Conservation (phyloP, 768 basidiomycete species). For the Mrakia frigida region DNA sequence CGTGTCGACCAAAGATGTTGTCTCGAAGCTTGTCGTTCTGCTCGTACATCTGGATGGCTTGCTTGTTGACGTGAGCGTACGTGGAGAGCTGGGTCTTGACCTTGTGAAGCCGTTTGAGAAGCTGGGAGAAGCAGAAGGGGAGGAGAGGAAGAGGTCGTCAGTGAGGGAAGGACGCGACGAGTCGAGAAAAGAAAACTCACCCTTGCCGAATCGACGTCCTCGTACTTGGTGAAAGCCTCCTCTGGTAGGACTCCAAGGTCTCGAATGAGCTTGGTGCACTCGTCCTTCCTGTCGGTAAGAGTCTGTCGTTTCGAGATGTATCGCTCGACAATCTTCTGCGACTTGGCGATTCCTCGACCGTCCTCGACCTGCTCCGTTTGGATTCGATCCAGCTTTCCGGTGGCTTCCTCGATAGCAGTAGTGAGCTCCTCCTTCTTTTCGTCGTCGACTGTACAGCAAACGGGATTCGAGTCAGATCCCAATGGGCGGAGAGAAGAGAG, state of each 20-base stretch:
- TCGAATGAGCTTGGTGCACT: constrained; percentile 90
- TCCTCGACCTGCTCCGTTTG: constrained; percentile 84
- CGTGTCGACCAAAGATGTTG: constrained; percentile 74
- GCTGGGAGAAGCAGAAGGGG: constrained; percentile 48
- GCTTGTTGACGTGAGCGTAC: constrained; percentile 98
- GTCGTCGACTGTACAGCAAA: constrained; percentile 49
- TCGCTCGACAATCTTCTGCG: constrained; percentile 92
- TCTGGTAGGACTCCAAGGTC: constrained; percentile 95
- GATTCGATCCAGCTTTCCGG: constrained; percentile 59
- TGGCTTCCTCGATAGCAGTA: constrained; percentile 41
- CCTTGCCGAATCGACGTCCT: constrained; percentile 76
- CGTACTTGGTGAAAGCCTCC: constrained; percentile 95
- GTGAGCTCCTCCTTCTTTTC: constrained; percentile 60
- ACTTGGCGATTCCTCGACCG: constrained; percentile 73
- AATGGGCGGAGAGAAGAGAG: not conserved
- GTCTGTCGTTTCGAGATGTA: constrained; percentile 89
- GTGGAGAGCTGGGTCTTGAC: constrained; percentile 92
- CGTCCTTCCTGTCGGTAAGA: constrained; percentile 75
- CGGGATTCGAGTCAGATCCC: too few relatives aligned
- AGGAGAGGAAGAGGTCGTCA: not conserved
- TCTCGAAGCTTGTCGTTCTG: constrained; percentile 98
- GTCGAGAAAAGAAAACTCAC: constrained; percentile 49
- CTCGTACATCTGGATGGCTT: constrained; percentile 96
- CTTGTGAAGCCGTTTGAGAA: constrained; percentile 85
- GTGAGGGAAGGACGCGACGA: not conserved